A percentile compares a stretch with the other conserved stretches of the same genome.
These are phyloP conservation scores for Micractinium sp. DNA, from an alignment of 139 green algal species.

Conservation along the genomic window DNA sequence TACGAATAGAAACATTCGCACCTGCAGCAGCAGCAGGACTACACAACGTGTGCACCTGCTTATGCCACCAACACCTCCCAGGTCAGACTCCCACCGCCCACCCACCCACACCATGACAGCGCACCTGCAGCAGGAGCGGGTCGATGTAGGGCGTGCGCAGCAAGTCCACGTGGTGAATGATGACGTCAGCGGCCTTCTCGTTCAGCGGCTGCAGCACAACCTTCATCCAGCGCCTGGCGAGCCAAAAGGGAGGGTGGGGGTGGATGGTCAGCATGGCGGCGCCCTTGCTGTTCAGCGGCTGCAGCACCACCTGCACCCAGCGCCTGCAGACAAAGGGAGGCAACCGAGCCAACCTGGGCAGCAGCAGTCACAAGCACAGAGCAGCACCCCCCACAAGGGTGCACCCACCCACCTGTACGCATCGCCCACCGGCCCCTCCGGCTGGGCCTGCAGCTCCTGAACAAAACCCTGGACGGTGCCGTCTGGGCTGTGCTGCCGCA, in stretches of 20 bases:
- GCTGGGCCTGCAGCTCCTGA: slow-evolving; percentile 49
- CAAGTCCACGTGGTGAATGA: slow-evolving; percentile 70
- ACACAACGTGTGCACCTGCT: slow-evolving; percentile 52
- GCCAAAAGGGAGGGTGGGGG: not conserved
- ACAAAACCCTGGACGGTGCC: slow-evolving; percentile 68
- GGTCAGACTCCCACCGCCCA: not conserved
- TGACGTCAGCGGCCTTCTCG: slow-evolving; percentile 69
- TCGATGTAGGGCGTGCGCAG: slow-evolving; percentile 69
- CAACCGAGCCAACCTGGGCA: no score
- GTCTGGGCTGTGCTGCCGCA: slow-evolving; percentile 79
- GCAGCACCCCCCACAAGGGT: not conserved
- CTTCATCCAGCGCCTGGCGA: slow-evolving; percentile 79
- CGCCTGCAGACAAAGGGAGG: slow-evolving; percentile 43
- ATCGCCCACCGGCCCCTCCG: slow-evolving; percentile 66
- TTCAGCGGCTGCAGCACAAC: slow-evolving; percentile 90
- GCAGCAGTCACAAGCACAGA: no score
- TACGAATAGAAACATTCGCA: not conserved
- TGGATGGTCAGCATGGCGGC: no score
- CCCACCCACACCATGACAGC: no score
- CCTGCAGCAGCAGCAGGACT: slow-evolving; percentile 65
- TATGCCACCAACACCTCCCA: no score
- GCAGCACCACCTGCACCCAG: slow-evolving; percentile 86
- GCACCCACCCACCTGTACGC: slow-evolving; percentile 62
- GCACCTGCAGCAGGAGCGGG: slow-evolving; percentile 70
- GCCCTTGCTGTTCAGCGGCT: slow-evolving; percentile 84